Base-by-base conservation (phyloP, 495 filamentous ascomycete species). In the Bathelium albidoporum region DNA sequence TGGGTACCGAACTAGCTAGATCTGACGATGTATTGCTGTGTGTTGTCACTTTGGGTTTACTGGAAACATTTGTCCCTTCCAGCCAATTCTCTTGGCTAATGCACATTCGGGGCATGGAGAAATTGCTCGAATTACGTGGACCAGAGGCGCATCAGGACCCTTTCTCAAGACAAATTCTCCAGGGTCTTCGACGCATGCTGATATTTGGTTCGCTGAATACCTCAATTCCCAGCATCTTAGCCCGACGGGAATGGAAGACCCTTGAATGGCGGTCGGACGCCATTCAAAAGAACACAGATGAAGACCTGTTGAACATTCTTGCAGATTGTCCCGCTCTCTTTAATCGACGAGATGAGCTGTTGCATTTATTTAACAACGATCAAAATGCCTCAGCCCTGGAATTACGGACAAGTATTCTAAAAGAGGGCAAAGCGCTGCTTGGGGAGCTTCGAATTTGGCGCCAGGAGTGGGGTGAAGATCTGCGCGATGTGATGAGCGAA, bases 71-170 rank as follows among this genome's bases (percentile, higher is more conserved):
- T 7, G 36, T 52, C 5, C 60, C 32, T 1, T 52, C 60, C 2
- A 24, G 43, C 26, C 60, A 45, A 32, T 45, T 22, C 4, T 52
- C 20, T 14, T 52, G 36, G 20, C 32, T 62, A 7, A 53, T 32
- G 28, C 60, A 62, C 18, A 52, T 52, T n/a, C 4, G 29, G 4
- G 60, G 60, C 22, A 45, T 62, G 26, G 60, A 52, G 32, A 16
- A 20, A 29, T 52, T 62, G 22, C n/a, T 62, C 9, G 60, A 62
- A 31, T 32, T 62, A 14, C 60, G 60, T 31, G 60, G 60, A 12
- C 60, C 60, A 24, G 41, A 39, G 32, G 39, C 60, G 28, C 52
- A 62, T 36, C 52, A 43, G 22, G 20, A 55, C 2, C 49, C 49
- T 29, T 62, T 62, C 28, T 28, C 60, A 62, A 52, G 22, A 29